A percentile compares a stretch with the other conserved stretches of the same genome.
Conservation (phyloP, 2,329 filamentous ascomycete species). For the Orbilia oligospora region DNA sequence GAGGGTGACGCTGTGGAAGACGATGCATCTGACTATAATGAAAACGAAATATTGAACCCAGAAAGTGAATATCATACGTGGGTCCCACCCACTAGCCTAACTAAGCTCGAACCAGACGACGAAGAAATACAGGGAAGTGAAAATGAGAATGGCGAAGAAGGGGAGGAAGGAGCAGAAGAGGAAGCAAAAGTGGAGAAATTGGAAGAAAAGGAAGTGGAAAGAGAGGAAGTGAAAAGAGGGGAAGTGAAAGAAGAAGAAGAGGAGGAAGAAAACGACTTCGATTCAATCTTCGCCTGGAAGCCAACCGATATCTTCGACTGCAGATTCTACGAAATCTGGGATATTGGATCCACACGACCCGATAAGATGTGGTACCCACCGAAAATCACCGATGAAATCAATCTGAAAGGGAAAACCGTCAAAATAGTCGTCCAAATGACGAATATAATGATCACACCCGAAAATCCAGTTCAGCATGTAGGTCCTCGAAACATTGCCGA, state of each 20-base stretch:
- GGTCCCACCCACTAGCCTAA: no score
- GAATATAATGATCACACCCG: constrained; percentile 73
- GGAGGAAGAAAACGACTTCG: neutral
- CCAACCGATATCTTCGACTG: neutral
- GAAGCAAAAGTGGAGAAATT: no score
- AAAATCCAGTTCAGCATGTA: constrained; percentile 64
- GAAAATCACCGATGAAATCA: neutral
- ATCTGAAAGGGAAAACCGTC: constrained; percentile 67
- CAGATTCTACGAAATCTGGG: neutral
- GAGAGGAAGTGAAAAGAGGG: no score
- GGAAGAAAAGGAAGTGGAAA: no score
- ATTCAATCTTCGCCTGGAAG: no score
- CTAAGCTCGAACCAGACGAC: neutral
- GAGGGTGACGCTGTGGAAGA: no score
- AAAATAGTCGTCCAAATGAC: constrained; percentile 77
- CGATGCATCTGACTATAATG: no score
- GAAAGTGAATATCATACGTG: no score
- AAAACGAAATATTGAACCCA: no score
- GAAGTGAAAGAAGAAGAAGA: constrained; percentile 1
- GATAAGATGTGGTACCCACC: neutral
- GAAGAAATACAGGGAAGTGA: neutral
- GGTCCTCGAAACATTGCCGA: no score
- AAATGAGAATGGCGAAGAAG: neutral
- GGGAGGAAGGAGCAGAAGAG: no score
- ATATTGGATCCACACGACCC: neutral